Evolutionary conservation across 768 basidiomycete species (phyloP).

Genomic region (Suillus variegatus): DNA sequence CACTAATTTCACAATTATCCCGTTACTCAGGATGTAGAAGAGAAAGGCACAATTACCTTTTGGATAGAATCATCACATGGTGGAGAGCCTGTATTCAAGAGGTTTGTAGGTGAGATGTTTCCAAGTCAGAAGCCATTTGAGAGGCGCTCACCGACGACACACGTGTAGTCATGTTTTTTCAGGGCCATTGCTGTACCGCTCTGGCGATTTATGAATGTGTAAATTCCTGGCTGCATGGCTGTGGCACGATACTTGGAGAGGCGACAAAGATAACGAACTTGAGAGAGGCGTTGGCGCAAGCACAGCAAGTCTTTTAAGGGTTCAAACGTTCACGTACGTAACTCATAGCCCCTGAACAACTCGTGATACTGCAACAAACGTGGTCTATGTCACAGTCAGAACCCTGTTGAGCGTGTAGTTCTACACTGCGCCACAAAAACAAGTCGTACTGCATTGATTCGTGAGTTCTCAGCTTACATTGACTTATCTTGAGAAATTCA

Average conservation of each 20-base stretch:
- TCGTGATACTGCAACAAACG: too few species aligned
- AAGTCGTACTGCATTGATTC: not conserved
- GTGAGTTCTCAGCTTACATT: not conserved
- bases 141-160: constrained; percentile 20
- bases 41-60: constrained; percentile 20
- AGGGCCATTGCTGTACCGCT: constrained; percentile 34
- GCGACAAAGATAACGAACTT: not conserved
- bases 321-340: too few species aligned
- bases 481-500: not conserved
- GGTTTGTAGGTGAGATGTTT: not conserved
- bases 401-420: too few species aligned
- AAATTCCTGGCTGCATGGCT: constrained; percentile 30
- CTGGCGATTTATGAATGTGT: constrained; percentile 32
- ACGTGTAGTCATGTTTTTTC: constrained; percentile 19
- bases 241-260: not conserved
- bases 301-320: not conserved
- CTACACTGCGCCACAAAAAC: not conserved
- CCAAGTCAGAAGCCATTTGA: constrained; percentile 1
- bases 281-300: not conserved
- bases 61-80: constrained; percentile 30
- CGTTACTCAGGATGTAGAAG: not conserved
- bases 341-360: too few species aligned
- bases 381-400: too few species aligned
- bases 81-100: constrained; percentile 25
- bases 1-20: constrained; percentile 16